Conservation (phyloP, 495 filamentous ascomycete species). For the Trichocladium antarcticum region DNA sequence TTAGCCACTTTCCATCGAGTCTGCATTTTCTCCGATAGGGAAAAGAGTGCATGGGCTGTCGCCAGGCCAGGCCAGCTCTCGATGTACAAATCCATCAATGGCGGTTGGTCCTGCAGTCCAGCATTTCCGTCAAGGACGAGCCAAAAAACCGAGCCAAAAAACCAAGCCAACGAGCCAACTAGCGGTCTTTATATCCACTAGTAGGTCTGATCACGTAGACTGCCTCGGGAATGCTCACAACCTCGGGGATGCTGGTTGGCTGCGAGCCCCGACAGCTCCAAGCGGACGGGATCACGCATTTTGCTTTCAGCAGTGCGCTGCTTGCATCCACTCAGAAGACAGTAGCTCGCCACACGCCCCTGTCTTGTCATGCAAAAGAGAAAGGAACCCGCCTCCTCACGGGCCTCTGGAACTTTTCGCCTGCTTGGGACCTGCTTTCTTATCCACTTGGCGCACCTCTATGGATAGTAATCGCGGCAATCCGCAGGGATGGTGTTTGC, state of each 20-base stretch:
- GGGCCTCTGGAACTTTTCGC: not conserved
- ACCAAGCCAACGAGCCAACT: constrained; percentile 16
- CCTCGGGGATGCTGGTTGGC: constrained; percentile 7
- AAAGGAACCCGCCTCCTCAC: constrained; percentile 11
- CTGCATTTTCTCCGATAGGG: constrained; percentile 14
- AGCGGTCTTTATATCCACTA: constrained; percentile 11
- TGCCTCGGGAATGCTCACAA: constrained; percentile 11
- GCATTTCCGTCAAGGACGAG: constrained; percentile 14
- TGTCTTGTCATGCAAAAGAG: constrained; percentile 14
- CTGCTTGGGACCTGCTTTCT: constrained; percentile 21
- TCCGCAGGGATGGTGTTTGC: constrained; percentile 7
- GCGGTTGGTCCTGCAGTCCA: constrained; percentile 20
- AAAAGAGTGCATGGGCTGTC: constrained; percentile 16
- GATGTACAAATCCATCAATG: constrained; percentile 4
- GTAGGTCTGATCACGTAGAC: constrained; percentile 16
- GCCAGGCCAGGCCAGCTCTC: constrained; percentile 10
- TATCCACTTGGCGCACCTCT: constrained; percentile 4
- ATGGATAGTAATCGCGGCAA: not conserved
- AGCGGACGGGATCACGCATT: constrained; percentile 11
- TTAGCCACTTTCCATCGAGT: constrained; percentile 10
- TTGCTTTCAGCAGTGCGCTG: constrained; percentile 3
- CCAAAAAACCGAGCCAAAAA: constrained; percentile 17
- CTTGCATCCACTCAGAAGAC: constrained; percentile 10
- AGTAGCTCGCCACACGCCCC: constrained; percentile 18
- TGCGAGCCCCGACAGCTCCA: not conserved